Evolutionary conservation across 2,329 filamentous ascomycete genomes (phyloP).

Genomic region (Stagonosporopsis rhizophila): DNA sequence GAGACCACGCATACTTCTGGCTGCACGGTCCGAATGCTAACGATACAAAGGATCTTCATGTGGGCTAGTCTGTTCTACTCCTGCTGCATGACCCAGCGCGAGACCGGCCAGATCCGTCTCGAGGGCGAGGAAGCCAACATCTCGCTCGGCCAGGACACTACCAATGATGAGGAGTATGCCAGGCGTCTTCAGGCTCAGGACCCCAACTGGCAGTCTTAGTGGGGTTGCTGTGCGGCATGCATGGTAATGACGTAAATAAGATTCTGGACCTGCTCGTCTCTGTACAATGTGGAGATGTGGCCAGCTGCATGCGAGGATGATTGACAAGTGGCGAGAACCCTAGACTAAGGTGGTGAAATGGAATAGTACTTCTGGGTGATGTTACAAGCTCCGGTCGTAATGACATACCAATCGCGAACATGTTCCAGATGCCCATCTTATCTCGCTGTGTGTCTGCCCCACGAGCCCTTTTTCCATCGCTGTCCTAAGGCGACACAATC

Average conservation of each 20-base stretch:
- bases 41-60: conserved; percentile 28
- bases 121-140: conserved; percentile 31
- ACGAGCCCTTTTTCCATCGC: no score
- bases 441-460: no score
- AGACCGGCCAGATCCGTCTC: conserved; percentile 32
- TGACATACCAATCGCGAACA: no score
- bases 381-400: neutral
- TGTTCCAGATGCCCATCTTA: no score
- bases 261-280: neutral
- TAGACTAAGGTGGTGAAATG: neutral
- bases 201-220: conserved; percentile 26
- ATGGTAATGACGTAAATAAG: neutral
- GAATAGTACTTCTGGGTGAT: neutral
- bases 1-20: neutral
- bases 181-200: conserved; percentile 30
- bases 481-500: no score
- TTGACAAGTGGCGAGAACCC: neutral
- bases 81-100: conserved; percentile 34
- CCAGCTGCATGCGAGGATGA: neutral
- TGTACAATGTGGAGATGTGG: neutral
- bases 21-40: conserved; percentile 4
- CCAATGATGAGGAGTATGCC: conserved; percentile 27
- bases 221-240: neutral
- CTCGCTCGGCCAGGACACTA: conserved; percentile 17
- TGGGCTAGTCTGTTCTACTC: conserved; percentile 37